Evolutionary conservation across 306 rosid species (phyloP), one percentile per base, ranked within the genome.

Genomic region (Alnus glutinosa): DNA sequence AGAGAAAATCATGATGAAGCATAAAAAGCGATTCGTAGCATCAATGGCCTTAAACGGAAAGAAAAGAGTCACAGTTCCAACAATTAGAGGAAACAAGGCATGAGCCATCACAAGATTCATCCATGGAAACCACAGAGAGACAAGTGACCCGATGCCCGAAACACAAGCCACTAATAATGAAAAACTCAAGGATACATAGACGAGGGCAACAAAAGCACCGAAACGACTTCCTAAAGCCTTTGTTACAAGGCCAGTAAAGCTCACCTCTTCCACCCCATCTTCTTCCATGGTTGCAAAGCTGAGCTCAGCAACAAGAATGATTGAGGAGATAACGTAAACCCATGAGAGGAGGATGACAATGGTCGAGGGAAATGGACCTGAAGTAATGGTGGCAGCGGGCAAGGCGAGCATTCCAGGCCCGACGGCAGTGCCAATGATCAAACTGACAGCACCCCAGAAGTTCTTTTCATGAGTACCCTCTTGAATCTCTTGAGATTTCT

Each of bases 371-470:
- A 90, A 76, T 44, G 82, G 89, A 10, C 89, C 92, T 14, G 92
- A 81, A 77, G 82, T 73, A 10, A 88, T 83, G 12, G 94, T 86
- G 57, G 78, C 66, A 14, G 90, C 52, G 0, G 89, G 94, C 30
- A 90, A 70, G 16, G 84, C 85, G 49, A 90, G 77, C 89, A 88
- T 88, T 71, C 94, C 90, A 77, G 86, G 90, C 9, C 92, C 92
- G 8, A 86, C 88, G 13, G 87, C 89, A 42, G 87, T 79, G 34
- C 92, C 89, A 39, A 88, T 71, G 4, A 90, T 86, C 73, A 90
- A 75, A 85, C 88, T 71, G 74, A 83, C 89, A 16, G 90, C 94
- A 62, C 90, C 94, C 89, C 84, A 88, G 84, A 90, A 86, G 70
- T 75, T 88, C 66, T 86, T 87, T 9, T 74, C 67, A 19, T 78